Evolutionary conservation across 345 rosid species (phyloP), one percentile per base, ranked within the genome.

Genomic region (Pistacia vera): DNA sequence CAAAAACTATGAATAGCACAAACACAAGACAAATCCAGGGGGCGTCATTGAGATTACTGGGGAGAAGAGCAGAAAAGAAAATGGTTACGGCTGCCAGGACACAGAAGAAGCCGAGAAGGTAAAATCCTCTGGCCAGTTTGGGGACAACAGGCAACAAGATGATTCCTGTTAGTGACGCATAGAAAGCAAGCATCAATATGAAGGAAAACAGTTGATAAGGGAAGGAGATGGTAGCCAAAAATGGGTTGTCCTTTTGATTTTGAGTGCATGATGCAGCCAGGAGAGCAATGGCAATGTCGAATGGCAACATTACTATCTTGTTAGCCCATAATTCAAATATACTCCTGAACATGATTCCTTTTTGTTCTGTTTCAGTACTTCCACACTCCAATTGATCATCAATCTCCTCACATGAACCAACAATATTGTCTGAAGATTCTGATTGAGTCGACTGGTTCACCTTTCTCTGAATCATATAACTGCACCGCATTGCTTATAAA

Each of bases 301-400:
- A 62, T 51, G 79, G 75, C 54, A 70, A 22, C 74, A 51, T 76
- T 3, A 25, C 69, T 12, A 49, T 28, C 16, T 57, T 76, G 33
- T 38, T 22, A 5, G 49, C 70, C 59, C 72, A 46, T 5, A 4
- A 8, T 35, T 68, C 22, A n/a, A 68, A 33, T 6, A 8, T 52
- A 3, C 22, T 14, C 59, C 7, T 51, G 13, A 51, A 25, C 59
- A 51, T 25, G 14, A 30, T 28, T 28, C 44, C 41, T 52, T 30
- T 60, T 51, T 52, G 17, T 52, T 68, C 8, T 52, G 25, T 33
- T 52, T 4, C 72, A 14, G 60, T 30, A 16, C 60, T 30, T 16
- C 10, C 17, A 56, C 33, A 30, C 33, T 49, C 54, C 10, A 3
- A 49, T 2, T 9, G 12, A 9, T 49, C 54, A 9, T 22, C 22